Base-by-base conservation (phyloP, 129 eudicot species). In the Centaurea solstitialis region DNA sequence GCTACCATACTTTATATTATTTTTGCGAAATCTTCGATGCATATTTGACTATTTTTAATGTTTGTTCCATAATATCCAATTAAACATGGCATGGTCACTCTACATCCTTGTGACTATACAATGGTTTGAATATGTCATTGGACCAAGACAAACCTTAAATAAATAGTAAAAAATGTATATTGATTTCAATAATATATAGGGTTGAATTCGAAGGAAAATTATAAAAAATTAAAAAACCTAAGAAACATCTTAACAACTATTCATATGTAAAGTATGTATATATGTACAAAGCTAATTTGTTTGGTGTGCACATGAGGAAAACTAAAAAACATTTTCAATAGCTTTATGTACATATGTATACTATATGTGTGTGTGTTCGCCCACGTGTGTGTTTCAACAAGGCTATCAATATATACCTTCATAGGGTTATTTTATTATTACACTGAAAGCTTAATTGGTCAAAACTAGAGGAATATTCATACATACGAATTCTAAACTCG, bases 401-500 rank as follows among this genome's bases (percentile, higher is more conserved):
- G 65, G 57, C 5, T 11, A 17, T 59, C 22, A n/a, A n/a, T n/a
- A n/a, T n/a, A n/a, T n/a, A 39, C 24, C 18, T 30, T 33, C 70
- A 50, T 20, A 50, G 18, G 2, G 9, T 69, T 38, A 76, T 24
- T 30, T 22, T 33, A 39, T 77, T 12, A 13, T 2, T 73, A 39
- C 7, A 6, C 13, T 72, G 83, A 68, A 72, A 65, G 79, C 87
- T 79, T 37, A 73, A 33, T 82, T 76, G 40, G 45, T 68, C 68
- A 79, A 38, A 62, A 62, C 37, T 70, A 15, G 39, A 73, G 70
- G 59, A 38, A 0, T 64, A 76, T 7, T 33, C 57, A 23, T 67
- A 15, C 53, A 41, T 15, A 28, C 72, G 30, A 82, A 38, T 77
- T 73, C 83, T 76, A 72, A 70, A 12, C 67, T 22, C 18, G 30